Conservation (phyloP, 805 yeast species). For the Saccharomyces eubayanus region DNA sequence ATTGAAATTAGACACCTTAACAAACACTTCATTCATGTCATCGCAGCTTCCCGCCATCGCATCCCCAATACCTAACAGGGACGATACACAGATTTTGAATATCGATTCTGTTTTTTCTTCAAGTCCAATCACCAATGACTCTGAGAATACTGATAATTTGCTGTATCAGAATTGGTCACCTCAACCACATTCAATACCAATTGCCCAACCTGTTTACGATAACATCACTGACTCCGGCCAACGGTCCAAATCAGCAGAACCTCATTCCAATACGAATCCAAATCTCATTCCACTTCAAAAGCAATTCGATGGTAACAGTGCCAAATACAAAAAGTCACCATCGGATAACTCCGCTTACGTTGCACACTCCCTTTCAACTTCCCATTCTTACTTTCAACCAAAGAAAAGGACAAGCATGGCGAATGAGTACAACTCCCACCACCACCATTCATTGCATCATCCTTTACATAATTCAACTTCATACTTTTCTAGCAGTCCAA, state of each 20-base stretch:
- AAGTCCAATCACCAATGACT: conserved; percentile 4
- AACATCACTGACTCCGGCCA: conserved; percentile 29
- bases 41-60: conserved; percentile 20
- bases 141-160: not conserved
- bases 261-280: conserved; percentile 14
- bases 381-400: not conserved
- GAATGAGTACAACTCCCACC: not conserved
- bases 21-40: conserved; percentile 14
- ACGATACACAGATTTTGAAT: conserved; percentile 10
- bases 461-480: not conserved
- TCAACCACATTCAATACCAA: conserved; percentile 34
- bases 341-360: not conserved
- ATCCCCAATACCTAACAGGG: conserved; percentile 22
- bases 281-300: not conserved
- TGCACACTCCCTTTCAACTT: not conserved
- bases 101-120: conserved; percentile 14
- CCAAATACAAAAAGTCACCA: not conserved
- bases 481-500: not conserved
- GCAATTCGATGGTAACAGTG: not conserved
- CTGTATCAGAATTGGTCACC: conserved; percentile 26
- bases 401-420: not conserved
- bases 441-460: not conserved
- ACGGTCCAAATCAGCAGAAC: conserved; percentile 40
- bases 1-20: conserved; percentile 36
- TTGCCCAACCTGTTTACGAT: conserved; percentile 25